These are phyloP conservation scores for Bullera alba DNA, from an alignment of 768 basidiomycete species.

Conservation along the genomic window DNA sequence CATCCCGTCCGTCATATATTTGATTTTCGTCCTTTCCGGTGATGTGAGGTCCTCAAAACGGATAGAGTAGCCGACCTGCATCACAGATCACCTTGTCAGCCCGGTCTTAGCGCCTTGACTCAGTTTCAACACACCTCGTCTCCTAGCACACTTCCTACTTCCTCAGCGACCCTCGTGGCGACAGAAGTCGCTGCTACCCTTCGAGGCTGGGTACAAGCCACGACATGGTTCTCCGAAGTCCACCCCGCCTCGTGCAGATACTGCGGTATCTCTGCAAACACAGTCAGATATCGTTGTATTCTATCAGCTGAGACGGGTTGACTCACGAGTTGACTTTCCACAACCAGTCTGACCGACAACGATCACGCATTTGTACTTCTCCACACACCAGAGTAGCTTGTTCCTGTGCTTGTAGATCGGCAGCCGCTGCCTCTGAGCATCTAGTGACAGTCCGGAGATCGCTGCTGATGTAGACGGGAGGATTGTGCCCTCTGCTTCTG, in stretches of 20 bases:
- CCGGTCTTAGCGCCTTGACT: not conserved
- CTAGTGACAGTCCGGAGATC: slow-evolving; percentile 55
- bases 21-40: slow-evolving; percentile 75
- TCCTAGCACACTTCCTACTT: slow-evolving; percentile 79
- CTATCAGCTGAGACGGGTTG: not conserved
- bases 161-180: slow-evolving; percentile 80
- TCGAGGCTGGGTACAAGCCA: slow-evolving; percentile 88
- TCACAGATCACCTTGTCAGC: not conserved
- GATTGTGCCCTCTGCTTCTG: slow-evolving; percentile 66
- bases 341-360: slow-evolving; percentile 88
- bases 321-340: slow-evolving; percentile 93
- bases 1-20: slow-evolving; percentile 98
- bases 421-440: slow-evolving; percentile 68
- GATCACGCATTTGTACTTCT: slow-evolving; percentile 74
- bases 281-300: not conserved
- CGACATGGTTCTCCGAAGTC: slow-evolving; percentile 71
- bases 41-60: slow-evolving; percentile 89
- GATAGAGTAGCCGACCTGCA: slow-evolving; percentile 94
- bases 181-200: slow-evolving; percentile 94
- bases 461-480: slow-evolving; percentile 60
- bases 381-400: slow-evolving; percentile 72
- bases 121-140: slow-evolving; percentile 49
- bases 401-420: slow-evolving; percentile 91
- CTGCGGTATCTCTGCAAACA: slow-evolving; percentile 77
- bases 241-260: slow-evolving; percentile 91